Evolutionary conservation across 345 rosid species (phyloP).

Genomic region (Bretschneidera sinensis): DNA sequence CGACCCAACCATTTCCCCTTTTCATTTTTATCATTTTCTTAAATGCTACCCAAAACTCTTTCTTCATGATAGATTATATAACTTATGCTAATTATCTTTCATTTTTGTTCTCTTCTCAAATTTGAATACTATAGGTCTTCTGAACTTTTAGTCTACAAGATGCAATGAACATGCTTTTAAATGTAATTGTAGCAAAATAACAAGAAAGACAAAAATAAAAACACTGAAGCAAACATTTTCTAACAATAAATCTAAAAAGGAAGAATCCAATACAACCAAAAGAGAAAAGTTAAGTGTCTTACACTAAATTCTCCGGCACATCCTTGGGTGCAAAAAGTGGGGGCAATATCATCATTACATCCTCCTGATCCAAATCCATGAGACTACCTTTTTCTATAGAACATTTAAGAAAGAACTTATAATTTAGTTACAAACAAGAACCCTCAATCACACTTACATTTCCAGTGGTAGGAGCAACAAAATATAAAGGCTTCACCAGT

Average conservation of each 20-base stretch:
- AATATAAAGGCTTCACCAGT: slow-evolving; percentile 35
- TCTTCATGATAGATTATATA: too few species aligned
- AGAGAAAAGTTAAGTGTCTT: slow-evolving; percentile 24
- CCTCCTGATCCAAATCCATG: slow-evolving; percentile 70
- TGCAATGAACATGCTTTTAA: background rate
- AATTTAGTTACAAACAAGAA: background rate
- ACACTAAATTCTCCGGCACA: slow-evolving; percentile 72
- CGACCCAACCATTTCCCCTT: too few species aligned
- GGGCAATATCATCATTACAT: slow-evolving; percentile 77
- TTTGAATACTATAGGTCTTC: background rate
- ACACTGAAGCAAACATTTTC: background rate
- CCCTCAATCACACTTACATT: background rate
- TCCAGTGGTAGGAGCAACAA: background rate
- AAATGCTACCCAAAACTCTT: too few species aligned
- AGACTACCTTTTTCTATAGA: slow-evolving; percentile 49
- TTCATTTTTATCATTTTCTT: background rate
- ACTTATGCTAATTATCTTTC: too few species aligned
- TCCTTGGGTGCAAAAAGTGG: slow-evolving; percentile 81
- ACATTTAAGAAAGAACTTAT: background rate
- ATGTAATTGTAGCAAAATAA: background rate
- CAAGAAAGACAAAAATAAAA: slow-evolving; percentile 5
- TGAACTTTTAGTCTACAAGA: background rate
- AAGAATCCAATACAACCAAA: too few species aligned
- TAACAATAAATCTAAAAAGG: too few species aligned
- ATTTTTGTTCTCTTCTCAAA: too few species aligned